Evolutionary conservation across 257 asterid genomes (phyloP).

Genomic region (Perilla frutescens): DNA sequence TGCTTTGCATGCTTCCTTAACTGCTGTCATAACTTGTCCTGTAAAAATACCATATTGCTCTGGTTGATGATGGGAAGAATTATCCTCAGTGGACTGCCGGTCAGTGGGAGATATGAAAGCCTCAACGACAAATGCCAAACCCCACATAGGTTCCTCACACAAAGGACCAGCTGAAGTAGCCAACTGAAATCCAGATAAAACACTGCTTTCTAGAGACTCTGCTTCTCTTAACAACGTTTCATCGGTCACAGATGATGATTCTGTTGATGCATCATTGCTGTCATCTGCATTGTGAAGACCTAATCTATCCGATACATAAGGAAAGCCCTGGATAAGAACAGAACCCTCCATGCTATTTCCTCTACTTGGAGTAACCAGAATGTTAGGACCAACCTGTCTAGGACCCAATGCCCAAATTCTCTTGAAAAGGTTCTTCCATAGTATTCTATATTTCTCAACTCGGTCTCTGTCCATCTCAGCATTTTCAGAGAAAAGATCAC

Average conservation of each 20-base stretch:
- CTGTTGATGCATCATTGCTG: slow-evolving; percentile 34
- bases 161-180: slow-evolving; percentile 94
- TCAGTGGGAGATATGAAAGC: slow-evolving; percentile 56
- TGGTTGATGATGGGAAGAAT: slow-evolving; percentile 49
- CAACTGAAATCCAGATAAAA: slow-evolving; percentile 88
- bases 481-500: slow-evolving; percentile 48
- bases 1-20: slow-evolving; percentile 90
- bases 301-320: slow-evolving; percentile 68
- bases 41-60: slow-evolving; percentile 79
- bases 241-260: slow-evolving; percentile 44
- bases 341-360: slow-evolving; percentile 52
- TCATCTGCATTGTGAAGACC: slow-evolving; percentile 53
- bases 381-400: slow-evolving; percentile 85
- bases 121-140: slow-evolving; percentile 74
- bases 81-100: slow-evolving; percentile 47
- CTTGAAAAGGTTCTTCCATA: slow-evolving; percentile 64
- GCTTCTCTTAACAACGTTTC: slow-evolving; percentile 60
- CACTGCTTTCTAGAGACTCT: slow-evolving; percentile 79
- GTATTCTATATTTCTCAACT: slow-evolving; percentile 53
- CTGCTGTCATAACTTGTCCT: slow-evolving; percentile 88
- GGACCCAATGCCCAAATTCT: slow-evolving; percentile 99
- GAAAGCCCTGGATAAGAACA: slow-evolving; percentile 69
- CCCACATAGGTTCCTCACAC: slow-evolving; percentile 99
- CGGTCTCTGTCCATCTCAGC: slow-evolving; percentile 61
- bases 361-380: slow-evolving; percentile 70